Evolutionary conservation across 2,329 filamentous ascomycete species (phyloP).

Genomic region (Alternaria brassicae): DNA sequence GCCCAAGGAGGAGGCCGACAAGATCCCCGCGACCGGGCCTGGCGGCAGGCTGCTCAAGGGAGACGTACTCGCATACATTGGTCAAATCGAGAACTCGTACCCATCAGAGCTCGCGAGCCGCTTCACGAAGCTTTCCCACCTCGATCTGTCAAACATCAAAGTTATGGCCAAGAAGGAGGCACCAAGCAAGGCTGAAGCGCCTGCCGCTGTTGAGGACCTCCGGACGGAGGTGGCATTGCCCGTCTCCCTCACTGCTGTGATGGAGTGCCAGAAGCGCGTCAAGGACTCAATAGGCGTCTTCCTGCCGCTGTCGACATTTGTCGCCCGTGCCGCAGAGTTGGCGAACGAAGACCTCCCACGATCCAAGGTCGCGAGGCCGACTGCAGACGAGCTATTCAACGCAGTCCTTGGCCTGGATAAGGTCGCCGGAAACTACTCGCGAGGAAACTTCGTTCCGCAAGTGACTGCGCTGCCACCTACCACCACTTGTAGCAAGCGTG

Average conservation of each 20-base stretch:
- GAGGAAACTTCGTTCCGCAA: constrained; percentile 74
- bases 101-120: constrained; percentile 73
- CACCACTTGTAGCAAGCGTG: constrained; percentile 38
- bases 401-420: constrained; percentile 77
- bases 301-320: constrained; percentile 84
- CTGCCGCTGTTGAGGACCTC: constrained; percentile 55
- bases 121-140: constrained; percentile 77
- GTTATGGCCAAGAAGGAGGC: constrained; percentile 62
- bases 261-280: constrained; percentile 82
- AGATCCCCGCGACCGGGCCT: constrained; percentile 87
- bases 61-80: constrained; percentile 89
- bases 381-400: constrained; percentile 85
- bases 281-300: constrained; percentile 78
- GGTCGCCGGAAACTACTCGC: constrained; percentile 56
- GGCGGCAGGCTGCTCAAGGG: constrained; percentile 91
- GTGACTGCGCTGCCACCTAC: constrained; percentile 60
- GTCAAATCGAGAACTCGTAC: constrained; percentile 74
- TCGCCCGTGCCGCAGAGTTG: constrained; percentile 81
- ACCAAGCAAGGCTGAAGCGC: constrained; percentile 55
- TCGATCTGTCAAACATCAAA: constrained; percentile 97
- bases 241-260: constrained; percentile 78
- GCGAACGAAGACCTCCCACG: constrained; percentile 87
- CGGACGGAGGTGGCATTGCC: constrained; percentile 71
- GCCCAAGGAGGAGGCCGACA: constrained; percentile 74
- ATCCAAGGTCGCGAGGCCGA: constrained; percentile 68